Evolutionary conservation across 2,329 filamentous ascomycete species (phyloP).

Genomic region (Exophiala lecanii-corni): DNA sequence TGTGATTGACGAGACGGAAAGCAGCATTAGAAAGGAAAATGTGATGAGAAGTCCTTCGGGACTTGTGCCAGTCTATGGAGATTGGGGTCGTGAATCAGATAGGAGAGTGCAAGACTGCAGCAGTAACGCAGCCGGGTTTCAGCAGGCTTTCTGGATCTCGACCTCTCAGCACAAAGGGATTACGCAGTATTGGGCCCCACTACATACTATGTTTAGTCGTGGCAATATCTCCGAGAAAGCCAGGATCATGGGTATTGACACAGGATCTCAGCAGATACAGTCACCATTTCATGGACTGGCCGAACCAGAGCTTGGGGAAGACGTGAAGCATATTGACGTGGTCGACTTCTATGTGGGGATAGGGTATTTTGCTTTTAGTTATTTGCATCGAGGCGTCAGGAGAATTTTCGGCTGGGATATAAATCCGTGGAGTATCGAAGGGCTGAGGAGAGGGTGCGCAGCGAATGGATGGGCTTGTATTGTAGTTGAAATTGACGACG

Average conservation of each 20-base stretch:
- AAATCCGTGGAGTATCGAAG: constrained; percentile 84
- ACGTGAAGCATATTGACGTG: constrained; percentile 33
- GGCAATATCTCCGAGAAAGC: constrained; percentile 89
- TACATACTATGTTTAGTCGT: constrained; percentile 90
- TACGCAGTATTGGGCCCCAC: constrained; percentile 77
- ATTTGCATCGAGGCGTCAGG: constrained; percentile 63
- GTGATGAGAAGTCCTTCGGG: constrained; percentile 67
- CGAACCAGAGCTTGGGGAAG: constrained; percentile 27
- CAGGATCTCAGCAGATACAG: not conserved
- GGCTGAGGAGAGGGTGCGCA: constrained; percentile 67
- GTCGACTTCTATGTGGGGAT: constrained; percentile 90
- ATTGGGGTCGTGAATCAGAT: constrained; percentile 56
- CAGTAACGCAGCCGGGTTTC: constrained; percentile 54
- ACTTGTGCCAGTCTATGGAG: constrained; percentile 65
- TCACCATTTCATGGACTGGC: constrained; percentile 17
- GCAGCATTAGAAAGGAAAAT: too few species aligned
- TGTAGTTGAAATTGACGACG: constrained; percentile 45
- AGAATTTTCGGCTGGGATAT: constrained; percentile 83
- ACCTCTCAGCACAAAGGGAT: constrained; percentile 74
- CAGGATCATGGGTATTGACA: constrained; percentile 53
- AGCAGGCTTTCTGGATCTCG: constrained; percentile 69
- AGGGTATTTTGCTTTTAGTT: constrained; percentile 88
- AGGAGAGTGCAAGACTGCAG: constrained; percentile 18
- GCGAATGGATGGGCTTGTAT: constrained; percentile 62
- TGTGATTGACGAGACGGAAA: too few species aligned